Evolutionary conservation across 2,329 filamentous ascomycete species (phyloP).

Genomic region (Davidsoniella eucalypti): DNA sequence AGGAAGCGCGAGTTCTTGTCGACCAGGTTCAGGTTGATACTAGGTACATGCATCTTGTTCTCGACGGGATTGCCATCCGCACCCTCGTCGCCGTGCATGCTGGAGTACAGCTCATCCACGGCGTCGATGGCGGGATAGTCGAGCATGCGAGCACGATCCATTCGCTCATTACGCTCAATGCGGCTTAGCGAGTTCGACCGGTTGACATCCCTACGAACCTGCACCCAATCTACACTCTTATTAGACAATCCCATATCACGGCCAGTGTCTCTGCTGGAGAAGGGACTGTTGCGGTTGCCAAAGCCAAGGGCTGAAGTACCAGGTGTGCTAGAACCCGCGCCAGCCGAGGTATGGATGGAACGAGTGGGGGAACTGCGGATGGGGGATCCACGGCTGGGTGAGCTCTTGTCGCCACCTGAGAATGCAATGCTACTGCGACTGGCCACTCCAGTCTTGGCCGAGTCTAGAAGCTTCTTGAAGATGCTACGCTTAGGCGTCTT

Average conservation of each 20-base stretch:
- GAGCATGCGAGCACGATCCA: constrained; percentile 86
- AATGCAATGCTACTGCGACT: constrained; percentile 71
- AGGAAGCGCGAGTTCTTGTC: constrained; percentile 94
- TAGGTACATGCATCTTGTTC: constrained; percentile 65
- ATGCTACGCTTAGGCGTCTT: constrained; percentile 75
- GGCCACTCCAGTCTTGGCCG: constrained; percentile 83
- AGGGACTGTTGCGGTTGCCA: constrained; percentile 19
- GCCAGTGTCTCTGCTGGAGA: constrained; percentile 31
- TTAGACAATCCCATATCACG: constrained; percentile 50
- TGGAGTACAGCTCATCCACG: constrained; percentile 73
- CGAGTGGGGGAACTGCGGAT: constrained; percentile 22
- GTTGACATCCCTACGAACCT: constrained; percentile 89
- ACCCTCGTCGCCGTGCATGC: constrained; percentile 77
- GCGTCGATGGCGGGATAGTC: constrained; percentile 78
- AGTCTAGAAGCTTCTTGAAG: constrained; percentile 89
- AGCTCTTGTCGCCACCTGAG: constrained; percentile 22
- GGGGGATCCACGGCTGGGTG: constrained; percentile 13
- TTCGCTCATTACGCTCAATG: constrained; percentile 70
- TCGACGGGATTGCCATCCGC: constrained; percentile 69
- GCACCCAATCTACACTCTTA: constrained; percentile 73
- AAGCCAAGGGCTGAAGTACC: constrained; percentile 16
- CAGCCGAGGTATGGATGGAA: constrained; percentile 5
- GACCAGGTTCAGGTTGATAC: constrained; percentile 67
- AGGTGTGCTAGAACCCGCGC: constrained; percentile 27
- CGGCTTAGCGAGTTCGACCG: constrained; percentile 83